Conservation (phyloP, 306 rosid species). For the Hippophae rhamnoides region DNA sequence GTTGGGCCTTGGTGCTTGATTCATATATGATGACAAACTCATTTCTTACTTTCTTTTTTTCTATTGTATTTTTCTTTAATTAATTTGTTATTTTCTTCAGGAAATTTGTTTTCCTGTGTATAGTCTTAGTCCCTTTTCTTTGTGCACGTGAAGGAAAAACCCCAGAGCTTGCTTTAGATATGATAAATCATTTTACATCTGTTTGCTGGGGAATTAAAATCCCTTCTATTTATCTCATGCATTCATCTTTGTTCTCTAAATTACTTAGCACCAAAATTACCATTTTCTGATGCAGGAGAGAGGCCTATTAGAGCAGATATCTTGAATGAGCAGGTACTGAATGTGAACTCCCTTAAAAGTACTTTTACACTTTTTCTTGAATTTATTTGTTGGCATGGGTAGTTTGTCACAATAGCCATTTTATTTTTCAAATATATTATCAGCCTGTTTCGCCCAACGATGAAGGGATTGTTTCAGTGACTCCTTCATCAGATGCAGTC, state of each 20-base stretch:
- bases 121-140: too few species aligned
- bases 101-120: too few species aligned
- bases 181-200: too few species aligned
- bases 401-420: conserved; percentile 11
- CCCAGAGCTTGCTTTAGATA: too few species aligned
- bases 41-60: background rate
- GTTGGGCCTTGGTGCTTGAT: background rate
- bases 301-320: conserved; percentile 33
- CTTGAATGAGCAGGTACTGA: conserved; percentile 35
- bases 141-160: too few species aligned
- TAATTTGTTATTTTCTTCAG: too few species aligned
- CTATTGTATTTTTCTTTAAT: background rate
- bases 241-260: conserved; percentile 1
- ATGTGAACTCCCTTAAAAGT: background rate
- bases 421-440: conserved; percentile 15
- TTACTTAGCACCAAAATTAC: background rate
- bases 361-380: background rate
- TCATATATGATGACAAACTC: background rate
- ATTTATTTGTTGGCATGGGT: conserved; percentile 3
- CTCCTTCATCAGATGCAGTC: conserved; percentile 33
- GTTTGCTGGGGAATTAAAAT: too few species aligned
- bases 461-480: conserved; percentile 34
- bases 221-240: background rate
- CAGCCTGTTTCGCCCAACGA: conserved; percentile 45
- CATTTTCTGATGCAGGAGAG: conserved; percentile 30